Conservation (phyloP, 2,329 filamentous ascomycete species). For the Monosporascus cannonballus region DNA sequence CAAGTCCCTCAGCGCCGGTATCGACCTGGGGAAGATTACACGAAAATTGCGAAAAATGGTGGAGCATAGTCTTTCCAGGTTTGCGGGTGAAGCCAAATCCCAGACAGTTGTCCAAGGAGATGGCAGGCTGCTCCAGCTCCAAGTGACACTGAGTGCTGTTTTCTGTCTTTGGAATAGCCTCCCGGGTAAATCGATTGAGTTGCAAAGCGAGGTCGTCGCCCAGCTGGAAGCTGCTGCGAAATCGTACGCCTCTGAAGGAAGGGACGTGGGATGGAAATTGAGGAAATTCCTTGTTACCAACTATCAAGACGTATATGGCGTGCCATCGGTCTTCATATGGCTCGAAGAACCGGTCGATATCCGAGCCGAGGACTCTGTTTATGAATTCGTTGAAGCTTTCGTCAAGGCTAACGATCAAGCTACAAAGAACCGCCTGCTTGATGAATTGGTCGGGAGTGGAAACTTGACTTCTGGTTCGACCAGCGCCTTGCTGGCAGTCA, state of each 20-base stretch:
- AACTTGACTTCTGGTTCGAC: slow-evolving; percentile 14
- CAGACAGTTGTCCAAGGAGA: slow-evolving; percentile 4
- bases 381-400: slow-evolving; percentile 21
- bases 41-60: slow-evolving; percentile 18
- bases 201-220: slow-evolving; percentile 13
- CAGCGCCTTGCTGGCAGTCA: slow-evolving; percentile 17
- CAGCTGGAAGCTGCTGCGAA: slow-evolving; percentile 16
- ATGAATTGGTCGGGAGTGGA: slow-evolving; percentile 11
- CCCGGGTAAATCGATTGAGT: slow-evolving; percentile 10
- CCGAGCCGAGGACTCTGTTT: slow-evolving; percentile 16
- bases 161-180: slow-evolving; percentile 10
- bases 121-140: slow-evolving; percentile 12
- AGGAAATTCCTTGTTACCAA: slow-evolving; percentile 21
- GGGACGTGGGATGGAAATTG: slow-evolving; percentile 22
- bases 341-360: slow-evolving; percentile 12
- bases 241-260: slow-evolving; percentile 10
- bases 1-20: slow-evolving; percentile 7
- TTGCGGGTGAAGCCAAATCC: slow-evolving; percentile 13
- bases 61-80: slow-evolving; percentile 13
- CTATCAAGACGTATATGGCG: slow-evolving; percentile 12
- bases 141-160: slow-evolving; percentile 16
- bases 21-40: slow-evolving; percentile 9
- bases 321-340: slow-evolving; percentile 9
- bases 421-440: slow-evolving; percentile 14
- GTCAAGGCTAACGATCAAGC: slow-evolving; percentile 12